phyloP scores from a whole-genome alignment of 2,329 filamentous ascomycete species.

The Penicillium glabrum region DNA sequence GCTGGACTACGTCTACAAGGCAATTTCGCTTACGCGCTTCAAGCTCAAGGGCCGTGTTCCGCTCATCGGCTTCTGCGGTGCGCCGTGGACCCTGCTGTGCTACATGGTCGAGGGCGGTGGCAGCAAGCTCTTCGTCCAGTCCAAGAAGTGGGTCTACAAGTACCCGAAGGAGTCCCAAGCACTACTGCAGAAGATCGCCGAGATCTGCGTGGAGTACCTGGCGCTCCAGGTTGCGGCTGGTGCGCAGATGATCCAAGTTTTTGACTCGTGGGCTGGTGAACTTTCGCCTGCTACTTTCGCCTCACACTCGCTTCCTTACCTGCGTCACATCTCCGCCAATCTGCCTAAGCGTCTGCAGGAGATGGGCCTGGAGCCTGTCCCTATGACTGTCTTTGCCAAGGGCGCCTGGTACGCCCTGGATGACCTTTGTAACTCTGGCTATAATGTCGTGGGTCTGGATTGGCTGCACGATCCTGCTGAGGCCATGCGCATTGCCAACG shows the following conservation, averaged over 20 bases:
- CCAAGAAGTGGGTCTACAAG: slow-evolving; percentile 95
- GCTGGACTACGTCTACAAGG: slow-evolving; percentile 92
- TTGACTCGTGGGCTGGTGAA: slow-evolving; percentile 97
- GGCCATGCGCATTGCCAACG: slow-evolving; percentile 75
- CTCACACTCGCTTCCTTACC: slow-evolving; percentile 81
- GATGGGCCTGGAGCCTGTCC: slow-evolving; percentile 75
- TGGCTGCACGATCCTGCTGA: slow-evolving; percentile 90
- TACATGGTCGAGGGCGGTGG: slow-evolving; percentile 99
- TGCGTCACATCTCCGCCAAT: slow-evolving; percentile 78
- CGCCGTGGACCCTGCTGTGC: slow-evolving; percentile 94
- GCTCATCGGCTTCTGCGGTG: slow-evolving; percentile 93
- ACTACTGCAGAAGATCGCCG: slow-evolving; percentile 85
- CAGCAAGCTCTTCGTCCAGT: slow-evolving; percentile 89
- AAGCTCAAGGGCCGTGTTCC: slow-evolving; percentile 88
- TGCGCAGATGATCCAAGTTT: slow-evolving; percentile 94
- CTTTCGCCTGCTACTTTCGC: slow-evolving; percentile 81
- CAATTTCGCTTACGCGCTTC: slow-evolving; percentile 84
- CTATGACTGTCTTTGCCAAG: slow-evolving; percentile 98
- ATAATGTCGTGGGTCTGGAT: slow-evolving; percentile 91
- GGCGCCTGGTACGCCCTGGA: slow-evolving; percentile 95
- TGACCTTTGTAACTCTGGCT: slow-evolving; percentile 80
- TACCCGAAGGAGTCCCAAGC: slow-evolving; percentile 77
- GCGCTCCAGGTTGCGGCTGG: slow-evolving; percentile 90
- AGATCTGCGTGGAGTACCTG: slow-evolving; percentile 92
- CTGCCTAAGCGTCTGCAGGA: slow-evolving; percentile 73